These are phyloP conservation scores for Starmerella floricola DNA, from an alignment of 805 yeast species.

Conservation along the genomic window DNA sequence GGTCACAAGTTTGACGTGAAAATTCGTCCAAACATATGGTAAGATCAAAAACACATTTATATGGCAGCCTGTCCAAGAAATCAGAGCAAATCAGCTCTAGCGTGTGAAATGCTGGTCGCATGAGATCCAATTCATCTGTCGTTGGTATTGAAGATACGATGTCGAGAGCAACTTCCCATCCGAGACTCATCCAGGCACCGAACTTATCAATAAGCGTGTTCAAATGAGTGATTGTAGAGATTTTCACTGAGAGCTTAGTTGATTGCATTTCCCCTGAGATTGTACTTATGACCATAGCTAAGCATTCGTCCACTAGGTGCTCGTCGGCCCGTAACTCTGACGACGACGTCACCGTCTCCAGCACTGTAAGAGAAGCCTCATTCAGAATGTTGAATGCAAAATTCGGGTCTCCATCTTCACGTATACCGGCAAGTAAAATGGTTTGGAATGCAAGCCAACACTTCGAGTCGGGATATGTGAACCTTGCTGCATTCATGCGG, in stretches of 20 bases:
- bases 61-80: conserved; percentile 61
- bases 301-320: neutral
- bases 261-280: conserved; percentile 35
- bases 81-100: conserved; percentile 77
- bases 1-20: conserved; percentile 55
- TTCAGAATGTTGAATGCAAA: conserved; percentile 40
- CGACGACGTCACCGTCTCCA: conserved; percentile 22
- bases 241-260: conserved; percentile 56
- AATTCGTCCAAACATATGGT: conserved; percentile 64
- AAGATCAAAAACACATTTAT: conserved; percentile 46
- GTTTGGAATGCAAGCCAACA: conserved; percentile 41
- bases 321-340: neutral
- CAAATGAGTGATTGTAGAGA: conserved; percentile 49
- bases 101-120: conserved; percentile 65
- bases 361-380: conserved; percentile 31
- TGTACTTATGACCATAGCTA: conserved; percentile 36
- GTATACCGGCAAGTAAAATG: conserved; percentile 35
- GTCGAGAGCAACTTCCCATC: conserved; percentile 63
- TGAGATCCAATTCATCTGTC: conserved; percentile 31
- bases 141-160: conserved; percentile 32
- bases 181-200: conserved; percentile 47
- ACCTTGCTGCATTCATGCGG: conserved; percentile 40
- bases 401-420: conserved; percentile 22
- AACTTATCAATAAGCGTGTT: conserved; percentile 66
- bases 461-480: conserved; percentile 26